Evolutionary conservation across 139 green algal genomes (phyloP).

Genomic region (Edaphochlamys debaryana): DNA sequence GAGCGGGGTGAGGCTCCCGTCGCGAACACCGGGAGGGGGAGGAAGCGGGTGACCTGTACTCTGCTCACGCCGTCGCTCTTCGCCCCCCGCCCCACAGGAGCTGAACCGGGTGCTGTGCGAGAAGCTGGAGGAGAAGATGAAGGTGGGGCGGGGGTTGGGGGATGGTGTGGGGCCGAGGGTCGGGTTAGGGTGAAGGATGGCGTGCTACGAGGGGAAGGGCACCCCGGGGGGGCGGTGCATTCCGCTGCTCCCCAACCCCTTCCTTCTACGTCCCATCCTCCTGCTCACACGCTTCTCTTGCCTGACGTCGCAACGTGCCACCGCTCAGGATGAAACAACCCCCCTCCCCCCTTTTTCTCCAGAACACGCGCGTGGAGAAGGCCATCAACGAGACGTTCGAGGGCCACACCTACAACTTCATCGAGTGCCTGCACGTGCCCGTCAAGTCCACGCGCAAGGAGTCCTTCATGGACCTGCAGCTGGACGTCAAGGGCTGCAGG

Average conservation of each 20-base stretch:
- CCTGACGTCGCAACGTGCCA: no score
- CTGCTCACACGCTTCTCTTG: no score
- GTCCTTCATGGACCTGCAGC: slow-evolving; percentile 90
- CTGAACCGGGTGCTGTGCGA: slow-evolving; percentile 96
- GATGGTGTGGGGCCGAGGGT: no score
- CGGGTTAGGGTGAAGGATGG: no score
- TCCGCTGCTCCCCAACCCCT: no score
- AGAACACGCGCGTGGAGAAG: slow-evolving; percentile 92
- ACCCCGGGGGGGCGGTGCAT: no score
- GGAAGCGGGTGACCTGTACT: background rate
- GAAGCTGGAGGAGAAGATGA: slow-evolving; percentile 99
- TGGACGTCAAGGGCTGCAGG: slow-evolving; percentile 96
- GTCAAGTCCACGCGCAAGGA: slow-evolving; percentile 90
- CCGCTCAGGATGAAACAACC: no score
- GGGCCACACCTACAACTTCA: slow-evolving; percentile 88
- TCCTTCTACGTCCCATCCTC: no score
- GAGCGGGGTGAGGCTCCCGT: no score
- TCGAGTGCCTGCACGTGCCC: slow-evolving; percentile 95
- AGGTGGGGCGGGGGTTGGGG: slow-evolving; percentile 63
- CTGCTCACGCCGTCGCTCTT: background rate
- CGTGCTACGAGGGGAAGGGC: no score
- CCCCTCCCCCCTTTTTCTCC: no score
- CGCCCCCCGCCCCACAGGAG: slow-evolving; percentile 75
- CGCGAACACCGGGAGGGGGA: no score
- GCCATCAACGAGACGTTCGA: slow-evolving; percentile 94